phyloP scores from a whole-genome alignment of 2,329 filamentous ascomycete species.

The Monosporascus sp. region DNA sequence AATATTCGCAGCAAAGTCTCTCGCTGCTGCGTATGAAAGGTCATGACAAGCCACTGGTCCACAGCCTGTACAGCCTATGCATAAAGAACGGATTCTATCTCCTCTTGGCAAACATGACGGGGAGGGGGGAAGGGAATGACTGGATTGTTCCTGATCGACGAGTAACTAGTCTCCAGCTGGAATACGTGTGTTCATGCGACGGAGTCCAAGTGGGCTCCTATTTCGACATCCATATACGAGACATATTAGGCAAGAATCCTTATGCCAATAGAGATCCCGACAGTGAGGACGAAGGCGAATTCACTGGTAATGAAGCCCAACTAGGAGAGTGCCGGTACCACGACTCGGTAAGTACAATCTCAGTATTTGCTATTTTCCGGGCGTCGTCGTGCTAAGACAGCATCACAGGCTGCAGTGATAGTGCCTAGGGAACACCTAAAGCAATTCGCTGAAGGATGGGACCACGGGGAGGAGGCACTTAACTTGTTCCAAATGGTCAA shows the following conservation, averaged over 20 bases:
- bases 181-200: constrained; percentile 4
- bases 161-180: constrained; percentile 2
- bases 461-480: neutral
- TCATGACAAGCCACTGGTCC: constrained; percentile 12
- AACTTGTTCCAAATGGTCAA: neutral
- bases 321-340: constrained; percentile 10
- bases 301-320: constrained; percentile 12
- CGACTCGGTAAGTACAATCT: constrained; percentile 10
- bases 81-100: constrained; percentile 7
- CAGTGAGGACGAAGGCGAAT: constrained; percentile 9
- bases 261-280: constrained; percentile 8
- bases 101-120: constrained; percentile 16
- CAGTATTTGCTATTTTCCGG: neutral
- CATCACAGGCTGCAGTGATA: constrained; percentile 8
- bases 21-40: constrained; percentile 19
- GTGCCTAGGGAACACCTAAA: constrained; percentile 1
- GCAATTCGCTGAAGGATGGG: neutral
- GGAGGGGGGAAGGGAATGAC: neutral
- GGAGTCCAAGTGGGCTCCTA: neutral
- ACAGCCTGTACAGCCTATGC: constrained; percentile 10
- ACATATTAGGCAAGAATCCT: constrained; percentile 9
- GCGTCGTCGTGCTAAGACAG: neutral
- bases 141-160: neutral
- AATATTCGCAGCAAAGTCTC: constrained; percentile 17
- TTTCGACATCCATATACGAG: neutral